Conservation (phyloP, 495 filamentous ascomycete species). For the Penicillium manginii region DNA sequence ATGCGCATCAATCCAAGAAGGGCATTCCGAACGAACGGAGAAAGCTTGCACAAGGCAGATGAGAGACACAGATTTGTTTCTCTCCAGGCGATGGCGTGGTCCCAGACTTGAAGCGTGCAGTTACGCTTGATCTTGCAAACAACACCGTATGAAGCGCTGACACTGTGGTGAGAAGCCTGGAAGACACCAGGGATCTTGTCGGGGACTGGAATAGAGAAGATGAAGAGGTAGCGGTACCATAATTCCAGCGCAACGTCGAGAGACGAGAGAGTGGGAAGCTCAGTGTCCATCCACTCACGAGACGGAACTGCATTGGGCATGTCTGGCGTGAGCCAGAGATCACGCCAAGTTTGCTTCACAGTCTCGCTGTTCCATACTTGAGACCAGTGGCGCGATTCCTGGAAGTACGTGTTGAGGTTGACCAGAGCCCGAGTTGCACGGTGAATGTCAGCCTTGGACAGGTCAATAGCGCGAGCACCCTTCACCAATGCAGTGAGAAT, state of each 20-base stretch:
- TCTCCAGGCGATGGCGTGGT: constrained; percentile 69
- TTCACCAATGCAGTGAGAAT: constrained; percentile 62
- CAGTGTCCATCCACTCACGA: constrained; percentile 58
- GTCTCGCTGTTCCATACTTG: constrained; percentile 64
- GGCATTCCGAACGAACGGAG: constrained; percentile 59
- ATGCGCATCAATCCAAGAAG: constrained; percentile 61
- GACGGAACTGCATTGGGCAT: constrained; percentile 57
- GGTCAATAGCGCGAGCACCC: constrained; percentile 56
- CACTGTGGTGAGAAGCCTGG: constrained; percentile 68
- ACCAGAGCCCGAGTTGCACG: constrained; percentile 61
- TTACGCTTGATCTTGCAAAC: constrained; percentile 67
- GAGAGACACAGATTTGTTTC: constrained; percentile 65
- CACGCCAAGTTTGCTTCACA: constrained; percentile 63
- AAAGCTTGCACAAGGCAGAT: constrained; percentile 60
- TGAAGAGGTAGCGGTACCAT: constrained; percentile 70
- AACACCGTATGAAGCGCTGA: constrained; percentile 66
- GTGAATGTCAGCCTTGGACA: constrained; percentile 55
- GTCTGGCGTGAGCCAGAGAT: constrained; percentile 63
- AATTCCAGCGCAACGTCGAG: constrained; percentile 62
- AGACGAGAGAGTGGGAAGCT: constrained; percentile 60
- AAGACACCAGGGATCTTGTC: constrained; percentile 67
- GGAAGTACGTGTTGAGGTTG: constrained; percentile 65
- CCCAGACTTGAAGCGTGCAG: constrained; percentile 68
- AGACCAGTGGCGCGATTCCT: constrained; percentile 63
- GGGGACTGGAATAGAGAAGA: constrained; percentile 68